phyloP scores from a whole-genome alignment of 148 eudicot genomes.

The Vaccinium corymbosum region DNA sequence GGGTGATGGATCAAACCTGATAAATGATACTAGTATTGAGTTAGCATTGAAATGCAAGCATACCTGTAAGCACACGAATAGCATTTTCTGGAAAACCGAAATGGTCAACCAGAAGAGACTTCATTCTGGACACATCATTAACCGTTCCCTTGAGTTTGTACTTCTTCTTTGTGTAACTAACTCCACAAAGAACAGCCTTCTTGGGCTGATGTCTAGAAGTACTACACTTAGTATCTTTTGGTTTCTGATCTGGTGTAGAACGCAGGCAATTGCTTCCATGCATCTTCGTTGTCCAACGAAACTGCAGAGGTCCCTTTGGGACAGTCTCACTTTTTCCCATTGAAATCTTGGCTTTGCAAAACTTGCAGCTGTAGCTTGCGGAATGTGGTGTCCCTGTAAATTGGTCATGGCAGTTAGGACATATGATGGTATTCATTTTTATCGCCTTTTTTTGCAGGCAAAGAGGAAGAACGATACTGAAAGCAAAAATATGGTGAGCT shows the following conservation, averaged over 20 bases:
- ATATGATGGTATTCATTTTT: background rate
- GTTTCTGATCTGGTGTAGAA: background rate
- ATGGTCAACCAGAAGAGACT: conserved; percentile 32
- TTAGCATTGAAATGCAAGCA: background rate
- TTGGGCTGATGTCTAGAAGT: conserved; percentile 23
- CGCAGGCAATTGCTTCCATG: background rate
- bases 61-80: conserved; percentile 65
- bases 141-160: conserved; percentile 55
- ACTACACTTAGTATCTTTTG: background rate
- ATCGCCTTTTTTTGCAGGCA: background rate
- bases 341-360: background rate
- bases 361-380: background rate
- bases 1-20: no score
- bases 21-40: no score
- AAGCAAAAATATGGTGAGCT: background rate
- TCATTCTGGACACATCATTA: conserved; percentile 48
- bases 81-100: conserved; percentile 37
- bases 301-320: background rate
- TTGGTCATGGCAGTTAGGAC: background rate
- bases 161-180: conserved; percentile 48
- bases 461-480: background rate
- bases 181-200: conserved; percentile 73
- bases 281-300: background rate
- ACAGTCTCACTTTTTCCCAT: background rate
- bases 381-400: background rate